phyloP scores from a whole-genome alignment of 2,329 filamentous ascomycete species.

The Claviceps sp. region DNA sequence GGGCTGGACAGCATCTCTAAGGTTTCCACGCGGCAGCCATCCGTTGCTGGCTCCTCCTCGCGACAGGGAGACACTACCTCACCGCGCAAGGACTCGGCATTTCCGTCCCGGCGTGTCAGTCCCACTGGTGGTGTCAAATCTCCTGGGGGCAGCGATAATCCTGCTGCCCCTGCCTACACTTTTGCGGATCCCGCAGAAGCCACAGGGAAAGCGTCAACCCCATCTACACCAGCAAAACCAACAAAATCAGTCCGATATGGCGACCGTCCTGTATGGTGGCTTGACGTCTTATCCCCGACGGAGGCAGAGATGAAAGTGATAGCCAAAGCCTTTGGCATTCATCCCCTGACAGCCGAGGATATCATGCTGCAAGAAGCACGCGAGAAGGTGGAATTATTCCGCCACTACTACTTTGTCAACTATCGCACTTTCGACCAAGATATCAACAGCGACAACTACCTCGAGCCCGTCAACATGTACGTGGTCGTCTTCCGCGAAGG shows the following conservation, averaged over 20 bases:
- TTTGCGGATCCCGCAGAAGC: constrained; percentile 12
- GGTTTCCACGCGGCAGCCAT: constrained; percentile 31
- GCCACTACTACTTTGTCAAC: constrained; percentile 97
- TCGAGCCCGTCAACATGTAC: constrained; percentile 96
- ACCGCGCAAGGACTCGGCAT: constrained; percentile 17
- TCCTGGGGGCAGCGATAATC: constrained; percentile 14
- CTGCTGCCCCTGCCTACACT: neutral
- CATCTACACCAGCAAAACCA: neutral
- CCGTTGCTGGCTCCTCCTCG: constrained; percentile 19
- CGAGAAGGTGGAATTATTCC: constrained; percentile 95
- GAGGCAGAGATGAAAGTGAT: constrained; percentile 93
- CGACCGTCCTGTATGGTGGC: constrained; percentile 88
- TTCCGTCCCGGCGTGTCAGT: constrained; percentile 32
- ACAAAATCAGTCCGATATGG: constrained; percentile 47
- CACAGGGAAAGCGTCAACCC: neutral
- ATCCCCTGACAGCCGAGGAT: constrained; percentile 88
- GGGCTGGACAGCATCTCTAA: constrained; percentile 27
- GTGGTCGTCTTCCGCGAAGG: constrained; percentile 94
- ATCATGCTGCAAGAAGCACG: constrained; percentile 96
- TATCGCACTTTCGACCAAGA: constrained; percentile 98
- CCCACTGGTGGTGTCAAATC: constrained; percentile 29
- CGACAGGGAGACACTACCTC: constrained; percentile 16
- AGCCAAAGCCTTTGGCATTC: constrained; percentile 85
- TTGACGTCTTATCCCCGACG: constrained; percentile 82
- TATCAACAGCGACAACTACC: constrained; percentile 71